A percentile compares a stretch with the other conserved stretches of the same genome.
These are phyloP conservation scores for Knoxdaviesia proteae DNA, from an alignment of 2,329 filamentous ascomycete species.

Conservation along the genomic window DNA sequence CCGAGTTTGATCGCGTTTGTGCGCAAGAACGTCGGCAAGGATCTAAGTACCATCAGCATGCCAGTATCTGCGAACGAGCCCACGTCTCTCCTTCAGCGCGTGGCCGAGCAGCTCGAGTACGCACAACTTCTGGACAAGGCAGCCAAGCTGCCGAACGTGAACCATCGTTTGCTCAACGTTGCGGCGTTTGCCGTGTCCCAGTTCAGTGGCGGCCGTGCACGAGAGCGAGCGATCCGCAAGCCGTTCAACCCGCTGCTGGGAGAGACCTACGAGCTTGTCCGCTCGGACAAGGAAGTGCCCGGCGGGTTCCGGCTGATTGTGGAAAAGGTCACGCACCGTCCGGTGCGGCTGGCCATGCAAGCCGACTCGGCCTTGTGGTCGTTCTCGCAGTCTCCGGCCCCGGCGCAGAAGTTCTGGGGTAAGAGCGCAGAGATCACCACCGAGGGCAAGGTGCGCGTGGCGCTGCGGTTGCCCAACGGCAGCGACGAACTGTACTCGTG, in stretches of 20 bases:
- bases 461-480: constrained; percentile 42
- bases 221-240: constrained; percentile 82
- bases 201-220: constrained; percentile 63
- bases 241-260: constrained; percentile 95
- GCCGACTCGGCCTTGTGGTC: constrained; percentile 76
- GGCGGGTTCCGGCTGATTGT: constrained; percentile 76
- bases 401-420: constrained; percentile 95
- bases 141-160: constrained; percentile 33
- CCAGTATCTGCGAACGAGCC: constrained; percentile 94
- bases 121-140: constrained; percentile 64
- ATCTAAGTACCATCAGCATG: constrained; percentile 92
- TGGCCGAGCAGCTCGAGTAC: constrained; percentile 84
- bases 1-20: constrained; percentile 87
- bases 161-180: constrained; percentile 63
- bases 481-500: constrained; percentile 73
- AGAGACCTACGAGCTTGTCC: constrained; percentile 83
- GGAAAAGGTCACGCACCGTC: constrained; percentile 86
- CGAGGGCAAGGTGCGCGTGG: constrained; percentile 65
- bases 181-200: constrained; percentile 79
- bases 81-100: constrained; percentile 65
- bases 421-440: constrained; percentile 90
- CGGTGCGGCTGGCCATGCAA: constrained; percentile 81
- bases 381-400: constrained; percentile 67
- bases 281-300: constrained; percentile 52
- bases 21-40: constrained; percentile 94